Evolutionary conservation across 2,329 filamentous ascomycete species (phyloP), one percentile per base, ranked within the genome.

Genomic region (Talaromyces amestolkiae): DNA sequence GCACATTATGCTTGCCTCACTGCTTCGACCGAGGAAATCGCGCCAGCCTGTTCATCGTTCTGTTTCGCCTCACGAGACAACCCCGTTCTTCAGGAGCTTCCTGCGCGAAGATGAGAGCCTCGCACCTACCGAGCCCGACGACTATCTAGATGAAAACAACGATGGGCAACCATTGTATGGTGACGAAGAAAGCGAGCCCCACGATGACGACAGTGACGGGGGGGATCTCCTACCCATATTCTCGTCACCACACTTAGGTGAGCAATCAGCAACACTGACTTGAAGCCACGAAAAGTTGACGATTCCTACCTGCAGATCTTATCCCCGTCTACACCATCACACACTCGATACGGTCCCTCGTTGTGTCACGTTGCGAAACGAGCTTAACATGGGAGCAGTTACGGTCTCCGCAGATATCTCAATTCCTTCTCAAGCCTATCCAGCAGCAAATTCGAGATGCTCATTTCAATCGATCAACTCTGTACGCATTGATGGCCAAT

Each of bases 401-500:
- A 68, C 88, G 93, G 69, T 96, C 93, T n/a, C 94, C 94, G 3
- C 94, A 98, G 76, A 90, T 98, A 65, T 97, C 93, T 17, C 93
- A 97, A 75, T 98, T 98, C 76, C 85, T 98, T 41, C 86, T 97
- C 74, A 97, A 97, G 81, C 94, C 94, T 2, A 95, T 97, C 82
- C 92, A 95, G 77, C 91, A 95, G 75, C 90, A 94, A 76, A 93
- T 97, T 68, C 88, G 90, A 67, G 84, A 87, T 17, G 87, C 91
- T 61, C 91, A 97, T 78, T 94, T 96, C 77, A 93, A 90, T 35
- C 86, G 91, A 58, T 93, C 91, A 10, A 95, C 93, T 0, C 78
- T 97, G 43, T 97, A 96, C 79, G 92, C 93, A 2, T 81, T 98
- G 70, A 90, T 97, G 85, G 92, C 93, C 58, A 98, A 98, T 74